phyloP scores from a whole-genome alignment of 2,329 filamentous ascomycete species.

The Paracorniculantispora psalliotae region DNA sequence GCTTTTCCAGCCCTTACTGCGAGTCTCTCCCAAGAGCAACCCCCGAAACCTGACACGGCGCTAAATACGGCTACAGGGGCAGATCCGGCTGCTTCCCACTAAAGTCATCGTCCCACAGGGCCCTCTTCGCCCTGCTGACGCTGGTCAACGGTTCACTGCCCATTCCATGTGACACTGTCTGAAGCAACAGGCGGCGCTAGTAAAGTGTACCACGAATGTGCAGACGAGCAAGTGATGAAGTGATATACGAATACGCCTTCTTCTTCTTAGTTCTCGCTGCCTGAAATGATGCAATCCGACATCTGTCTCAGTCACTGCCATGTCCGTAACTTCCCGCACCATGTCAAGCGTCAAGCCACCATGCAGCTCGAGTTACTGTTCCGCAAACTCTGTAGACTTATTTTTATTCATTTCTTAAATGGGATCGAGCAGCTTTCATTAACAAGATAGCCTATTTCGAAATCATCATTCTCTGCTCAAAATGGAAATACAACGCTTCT shows the following conservation, averaged over 20 bases:
- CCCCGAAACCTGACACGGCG: too few species aligned
- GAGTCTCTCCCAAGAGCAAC: too few species aligned
- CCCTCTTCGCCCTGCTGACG: not conserved
- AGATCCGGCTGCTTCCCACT: not conserved
- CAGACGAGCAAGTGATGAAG: not conserved
- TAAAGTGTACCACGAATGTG: not conserved
- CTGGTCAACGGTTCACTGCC: not conserved
- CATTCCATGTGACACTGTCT: not conserved
- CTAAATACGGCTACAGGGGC: not conserved
- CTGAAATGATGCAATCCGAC: not conserved
- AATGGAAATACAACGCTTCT: not conserved
- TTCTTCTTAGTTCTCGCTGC: too few species aligned
- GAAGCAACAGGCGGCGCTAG: not conserved
- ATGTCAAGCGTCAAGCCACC: too few species aligned
- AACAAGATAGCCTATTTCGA: too few species aligned
- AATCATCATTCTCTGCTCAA: too few species aligned
- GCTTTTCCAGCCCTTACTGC: too few species aligned
- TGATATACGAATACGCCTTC: too few species aligned
- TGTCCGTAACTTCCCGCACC: not conserved
- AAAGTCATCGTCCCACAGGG: not conserved
- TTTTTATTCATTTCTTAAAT: too few species aligned
- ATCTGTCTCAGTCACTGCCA: not conserved
- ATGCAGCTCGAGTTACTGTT: too few species aligned
- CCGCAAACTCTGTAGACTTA: too few species aligned
- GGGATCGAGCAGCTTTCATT: too few species aligned